A percentile compares a stretch with the other conserved stretches of the same genome.
phyloP scores from a whole-genome alignment of 306 rosid species.

The Styphnolobium japonicum region DNA sequence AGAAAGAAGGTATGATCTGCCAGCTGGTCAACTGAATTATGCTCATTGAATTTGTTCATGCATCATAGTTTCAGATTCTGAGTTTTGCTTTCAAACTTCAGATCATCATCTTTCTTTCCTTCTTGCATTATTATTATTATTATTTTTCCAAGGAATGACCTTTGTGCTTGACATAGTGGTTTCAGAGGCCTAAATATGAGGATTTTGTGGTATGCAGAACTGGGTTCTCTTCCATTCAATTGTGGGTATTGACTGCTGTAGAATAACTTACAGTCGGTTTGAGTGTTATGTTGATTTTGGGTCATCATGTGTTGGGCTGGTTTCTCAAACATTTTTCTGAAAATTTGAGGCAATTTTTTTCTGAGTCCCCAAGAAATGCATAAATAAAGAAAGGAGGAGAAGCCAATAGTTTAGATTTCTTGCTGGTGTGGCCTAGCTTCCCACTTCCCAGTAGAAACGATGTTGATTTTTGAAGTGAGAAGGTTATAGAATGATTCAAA shows the following conservation, averaged over 20 bases:
- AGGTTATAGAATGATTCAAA: slow-evolving; percentile 9
- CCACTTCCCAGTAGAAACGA: not conserved
- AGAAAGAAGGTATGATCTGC: slow-evolving; percentile 40
- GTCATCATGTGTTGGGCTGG: not conserved
- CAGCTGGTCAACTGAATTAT: slow-evolving; percentile 5
- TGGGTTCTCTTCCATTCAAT: not conserved
- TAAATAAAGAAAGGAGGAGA: not conserved
- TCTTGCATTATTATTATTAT: not conserved
- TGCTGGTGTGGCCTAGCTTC: not conserved
- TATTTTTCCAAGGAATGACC: not conserved
- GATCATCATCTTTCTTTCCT: not conserved
- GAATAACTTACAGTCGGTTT: not conserved
- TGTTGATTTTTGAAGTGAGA: not conserved
- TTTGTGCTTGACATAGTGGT: slow-evolving; percentile 9
- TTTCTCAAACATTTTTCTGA: not conserved
- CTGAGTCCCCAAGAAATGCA: not conserved
- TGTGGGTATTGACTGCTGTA: not conserved
- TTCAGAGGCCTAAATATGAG: slow-evolving; percentile 10
- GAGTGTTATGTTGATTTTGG: slow-evolving; percentile 16
- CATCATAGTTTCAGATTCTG: slow-evolving; percentile 14
- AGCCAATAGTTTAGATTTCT: not conserved
- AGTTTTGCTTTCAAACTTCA: slow-evolving; percentile 14
- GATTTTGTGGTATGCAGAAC: not conserved
- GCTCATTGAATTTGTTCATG: slow-evolving; percentile 3
- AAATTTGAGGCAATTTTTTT: not conserved